Evolutionary conservation across 805 yeast genomes (phyloP).

Genomic region (Saccharomycopsis vini): DNA sequence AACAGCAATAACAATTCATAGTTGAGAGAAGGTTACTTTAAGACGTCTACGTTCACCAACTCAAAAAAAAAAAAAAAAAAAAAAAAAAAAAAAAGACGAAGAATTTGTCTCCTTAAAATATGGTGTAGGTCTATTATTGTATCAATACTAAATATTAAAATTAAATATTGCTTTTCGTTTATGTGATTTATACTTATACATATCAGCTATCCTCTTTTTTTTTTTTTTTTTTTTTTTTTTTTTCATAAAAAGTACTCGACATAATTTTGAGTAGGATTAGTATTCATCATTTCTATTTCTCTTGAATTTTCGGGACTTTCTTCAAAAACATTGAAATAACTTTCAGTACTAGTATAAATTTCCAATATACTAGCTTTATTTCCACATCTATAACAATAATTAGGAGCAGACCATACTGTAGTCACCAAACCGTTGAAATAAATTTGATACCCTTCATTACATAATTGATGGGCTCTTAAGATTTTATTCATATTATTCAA

Average conservation of each 20-base stretch:
- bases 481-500: slow-evolving; percentile 74
- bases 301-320: slow-evolving; percentile 91
- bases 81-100: too few relatives aligned
- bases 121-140: too few relatives aligned
- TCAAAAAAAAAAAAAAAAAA: too few relatives aligned
- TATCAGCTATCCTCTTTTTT: too few relatives aligned
- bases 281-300: slow-evolving; percentile 21
- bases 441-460: slow-evolving; percentile 92
- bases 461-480: slow-evolving; percentile 89
- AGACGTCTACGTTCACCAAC: too few relatives aligned
- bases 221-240: too few relatives aligned
- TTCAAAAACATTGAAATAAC: slow-evolving; percentile 84
- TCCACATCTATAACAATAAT: slow-evolving; percentile 95
- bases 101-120: too few relatives aligned
- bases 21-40: too few relatives aligned
- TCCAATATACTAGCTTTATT: slow-evolving; percentile 96
- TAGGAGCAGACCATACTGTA: slow-evolving; percentile 98
- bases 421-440: slow-evolving; percentile 85
- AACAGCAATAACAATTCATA: too few relatives aligned
- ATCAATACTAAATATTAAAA: too few relatives aligned
- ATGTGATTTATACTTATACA: too few relatives aligned
- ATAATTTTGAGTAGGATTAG: slow-evolving; percentile 14
- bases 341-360: slow-evolving; percentile 57
- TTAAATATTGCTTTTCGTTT: too few relatives aligned
- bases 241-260: slow-evolving; percentile 35